Evolutionary conservation across 2,329 filamentous ascomycete species (phyloP).

Genomic region (Ascochyta lentis): DNA sequence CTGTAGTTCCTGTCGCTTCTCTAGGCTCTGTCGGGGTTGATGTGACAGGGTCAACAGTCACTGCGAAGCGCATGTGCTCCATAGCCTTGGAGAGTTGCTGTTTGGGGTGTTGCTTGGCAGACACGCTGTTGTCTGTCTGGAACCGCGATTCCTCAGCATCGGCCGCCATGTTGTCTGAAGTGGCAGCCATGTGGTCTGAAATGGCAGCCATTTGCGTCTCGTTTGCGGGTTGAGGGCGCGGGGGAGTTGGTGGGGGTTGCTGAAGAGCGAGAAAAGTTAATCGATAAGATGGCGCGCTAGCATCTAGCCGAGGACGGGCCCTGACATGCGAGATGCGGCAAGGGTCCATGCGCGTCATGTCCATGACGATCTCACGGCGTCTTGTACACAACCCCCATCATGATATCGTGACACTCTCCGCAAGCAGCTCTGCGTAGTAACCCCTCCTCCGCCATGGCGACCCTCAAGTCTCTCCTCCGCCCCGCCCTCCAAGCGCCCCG

Average conservation of each 20-base stretch:
- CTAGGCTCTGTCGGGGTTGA: neutral
- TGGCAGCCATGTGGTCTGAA: slow-evolving; percentile 23
- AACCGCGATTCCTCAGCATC: slow-evolving; percentile 27
- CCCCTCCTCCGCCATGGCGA: slow-evolving; percentile 29
- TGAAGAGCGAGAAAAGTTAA: slow-evolving; percentile 7
- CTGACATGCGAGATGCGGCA: neutral
- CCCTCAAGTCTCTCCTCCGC: slow-evolving; percentile 44
- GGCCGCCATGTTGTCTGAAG: slow-evolving; percentile 16
- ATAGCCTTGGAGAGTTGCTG: slow-evolving; percentile 60
- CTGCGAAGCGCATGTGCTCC: slow-evolving; percentile 60
- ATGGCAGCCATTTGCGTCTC: neutral
- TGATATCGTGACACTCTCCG: slow-evolving; percentile 19
- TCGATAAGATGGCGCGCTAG: slow-evolving; percentile 15
- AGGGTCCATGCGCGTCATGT: neutral
- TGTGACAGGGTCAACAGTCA: slow-evolving; percentile 50
- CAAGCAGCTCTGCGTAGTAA: neutral
- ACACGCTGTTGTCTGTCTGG: slow-evolving; percentile 42
- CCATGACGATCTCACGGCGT: neutral
- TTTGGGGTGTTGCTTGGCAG: slow-evolving; percentile 42
- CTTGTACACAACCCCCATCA: slow-evolving; percentile 17
- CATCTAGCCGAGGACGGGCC: neutral
- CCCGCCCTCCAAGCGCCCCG: slow-evolving; percentile 42
- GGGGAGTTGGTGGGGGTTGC: neutral
- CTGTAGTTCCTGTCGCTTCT: too few relatives aligned
- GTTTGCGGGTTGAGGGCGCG: slow-evolving; percentile 3